Evolutionary conservation across 2,329 filamentous ascomycete species (phyloP).

Genomic region (Trichoderma breve): DNA sequence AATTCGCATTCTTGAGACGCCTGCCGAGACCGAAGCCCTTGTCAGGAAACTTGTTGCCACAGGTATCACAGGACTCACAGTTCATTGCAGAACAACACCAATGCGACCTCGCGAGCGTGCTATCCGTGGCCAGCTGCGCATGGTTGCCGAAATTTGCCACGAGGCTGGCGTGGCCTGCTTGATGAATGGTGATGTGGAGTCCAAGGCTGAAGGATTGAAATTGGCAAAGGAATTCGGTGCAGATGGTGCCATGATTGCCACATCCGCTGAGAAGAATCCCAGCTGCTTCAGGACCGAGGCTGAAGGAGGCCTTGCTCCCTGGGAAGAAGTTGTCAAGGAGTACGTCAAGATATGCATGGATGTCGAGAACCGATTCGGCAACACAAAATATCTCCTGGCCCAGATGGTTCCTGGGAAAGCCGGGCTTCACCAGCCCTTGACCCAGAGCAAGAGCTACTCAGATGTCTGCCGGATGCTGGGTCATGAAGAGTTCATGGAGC

Average conservation of each 20-base stretch:
- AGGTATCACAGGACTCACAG: conserved; percentile 86
- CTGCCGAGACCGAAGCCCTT: conserved; percentile 71
- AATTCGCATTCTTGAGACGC: conserved; percentile 80
- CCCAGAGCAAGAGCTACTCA: conserved; percentile 66
- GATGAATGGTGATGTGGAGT: conserved; percentile 90
- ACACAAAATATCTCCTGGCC: conserved; percentile 86
- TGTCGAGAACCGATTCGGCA: conserved; percentile 82
- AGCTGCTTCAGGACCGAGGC: conserved; percentile 74
- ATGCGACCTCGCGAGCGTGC: conserved; percentile 91
- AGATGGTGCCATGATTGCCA: conserved; percentile 97
- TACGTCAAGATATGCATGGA: conserved; percentile 73
- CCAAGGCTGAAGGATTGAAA: conserved; percentile 66
- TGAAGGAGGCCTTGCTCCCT: conserved; percentile 69
- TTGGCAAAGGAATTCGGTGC: conserved; percentile 78
- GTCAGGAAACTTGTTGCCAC: conserved; percentile 78
- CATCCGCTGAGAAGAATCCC: conserved; percentile 84
- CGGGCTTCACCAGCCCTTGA: conserved; percentile 59
- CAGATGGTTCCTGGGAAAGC: conserved; percentile 84
- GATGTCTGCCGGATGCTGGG: conserved; percentile 65
- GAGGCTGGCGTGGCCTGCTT: conserved; percentile 86
- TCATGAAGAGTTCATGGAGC: conserved; percentile 60
- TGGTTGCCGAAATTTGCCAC: conserved; percentile 78
- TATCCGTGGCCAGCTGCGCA: conserved; percentile 78
- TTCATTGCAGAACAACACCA: conserved; percentile 93
- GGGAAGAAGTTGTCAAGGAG: conserved; percentile 72